Base-by-base conservation (phyloP, 805 yeast species). In the Lachancea thermotolerans region DNA sequence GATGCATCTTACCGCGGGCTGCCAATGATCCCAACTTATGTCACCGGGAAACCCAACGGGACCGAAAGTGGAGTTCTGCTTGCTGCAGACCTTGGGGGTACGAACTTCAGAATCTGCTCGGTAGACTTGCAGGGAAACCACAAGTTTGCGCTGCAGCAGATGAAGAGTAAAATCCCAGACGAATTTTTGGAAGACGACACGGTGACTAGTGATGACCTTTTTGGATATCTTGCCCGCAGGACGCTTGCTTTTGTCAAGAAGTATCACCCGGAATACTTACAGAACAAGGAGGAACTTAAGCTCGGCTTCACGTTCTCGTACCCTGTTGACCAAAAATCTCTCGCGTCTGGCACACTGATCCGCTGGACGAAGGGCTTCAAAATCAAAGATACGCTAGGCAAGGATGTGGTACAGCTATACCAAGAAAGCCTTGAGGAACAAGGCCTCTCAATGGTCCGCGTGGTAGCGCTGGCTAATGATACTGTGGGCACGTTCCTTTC, bases 351-450 rank as follows among this genome's bases (percentile, higher is more conserved):
- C 50, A 78, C 77, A 9, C 74, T 93, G 51, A 76, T 91, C 41
- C 82, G 98, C 65, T 91, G 99, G 99, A 89, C 98, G 15, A 91
- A 91, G 67, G 98, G 98, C 31, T 91, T 85, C 66, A 80, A 85
- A 57, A 82, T 93, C 54, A 76, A 77, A 27, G 98, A 91, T 55
- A 81, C 86, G 35, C 85, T 91, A 31, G 95, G 87, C 44, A 71
- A 81, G 59, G 97, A 91, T 62, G 84, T 93, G 37, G 93, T 86
- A 42, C 70, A 69, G 37, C 66, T 80, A 38, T 73, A 88, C 49
- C 98, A 93, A 66, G 62, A 65, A 10, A 84, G 85, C 47, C 58
- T 91, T 39, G 83, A 86, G 55, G 57, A 53, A 2, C 72, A 75
- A 35, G 72, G 77, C 0, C 68, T 80, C 35, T 84, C 86, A 9